Conservation (phyloP, 2,329 filamentous ascomycete species). For the Sphaerulina vaccinii region DNA sequence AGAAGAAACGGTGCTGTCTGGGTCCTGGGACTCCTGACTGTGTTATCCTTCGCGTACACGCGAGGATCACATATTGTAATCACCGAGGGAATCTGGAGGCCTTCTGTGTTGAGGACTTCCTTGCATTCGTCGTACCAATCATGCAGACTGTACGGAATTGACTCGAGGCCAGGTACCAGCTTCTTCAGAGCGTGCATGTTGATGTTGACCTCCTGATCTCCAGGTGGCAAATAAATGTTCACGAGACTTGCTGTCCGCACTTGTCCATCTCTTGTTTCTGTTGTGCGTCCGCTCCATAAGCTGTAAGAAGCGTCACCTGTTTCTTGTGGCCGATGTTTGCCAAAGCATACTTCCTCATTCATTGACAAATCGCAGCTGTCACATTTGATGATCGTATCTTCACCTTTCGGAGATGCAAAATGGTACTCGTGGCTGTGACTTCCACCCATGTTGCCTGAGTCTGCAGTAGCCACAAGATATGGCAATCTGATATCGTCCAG, state of each 20-base stretch:
- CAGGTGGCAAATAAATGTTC: slow-evolving; percentile 55
- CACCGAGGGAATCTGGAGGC: not conserved
- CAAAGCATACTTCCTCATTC: slow-evolving; percentile 73
- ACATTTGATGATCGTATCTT: slow-evolving; percentile 82
- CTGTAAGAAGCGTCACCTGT: slow-evolving; percentile 9
- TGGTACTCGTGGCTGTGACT: slow-evolving; percentile 94
- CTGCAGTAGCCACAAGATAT: slow-evolving; percentile 80
- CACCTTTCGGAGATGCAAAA: slow-evolving; percentile 73
- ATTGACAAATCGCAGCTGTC: slow-evolving; percentile 69
- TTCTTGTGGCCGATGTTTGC: slow-evolving; percentile 2
- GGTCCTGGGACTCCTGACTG: not conserved
- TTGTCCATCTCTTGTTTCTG: not conserved
- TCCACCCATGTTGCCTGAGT: slow-evolving; percentile 95
- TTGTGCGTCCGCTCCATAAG: slow-evolving; percentile 18
- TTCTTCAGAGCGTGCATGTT: slow-evolving; percentile 67
- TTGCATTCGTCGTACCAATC: slow-evolving; percentile 38
- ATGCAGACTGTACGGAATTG: slow-evolving; percentile 33
- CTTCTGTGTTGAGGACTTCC: slow-evolving; percentile 26
- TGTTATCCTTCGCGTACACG: slow-evolving; percentile 11
- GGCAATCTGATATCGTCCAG: slow-evolving; percentile 82
- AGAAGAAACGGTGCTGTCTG: slow-evolving; percentile 55
- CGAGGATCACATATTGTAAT: slow-evolving; percentile 18
- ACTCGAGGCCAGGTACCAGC: slow-evolving; percentile 66
- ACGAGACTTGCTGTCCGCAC: slow-evolving; percentile 57
- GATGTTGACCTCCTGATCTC: slow-evolving; percentile 49